Evolutionary conservation across 768 basidiomycete species (phyloP), one percentile per base, ranked within the genome.

Genomic region (Suillus clintonianus): DNA sequence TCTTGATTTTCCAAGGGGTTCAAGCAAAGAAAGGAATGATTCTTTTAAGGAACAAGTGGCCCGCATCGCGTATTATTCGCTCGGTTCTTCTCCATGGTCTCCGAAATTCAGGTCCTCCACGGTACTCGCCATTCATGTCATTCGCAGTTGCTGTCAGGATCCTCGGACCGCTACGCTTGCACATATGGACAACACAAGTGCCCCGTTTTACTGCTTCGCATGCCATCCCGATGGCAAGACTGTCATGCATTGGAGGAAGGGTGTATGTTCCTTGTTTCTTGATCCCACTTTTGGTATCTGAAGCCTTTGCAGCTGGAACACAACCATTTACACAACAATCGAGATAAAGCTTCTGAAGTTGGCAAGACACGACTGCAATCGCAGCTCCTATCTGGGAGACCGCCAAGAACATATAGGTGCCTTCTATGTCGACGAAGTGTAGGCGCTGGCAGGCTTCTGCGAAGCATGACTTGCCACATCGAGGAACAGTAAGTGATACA

Each of bases 151-250:
- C 24, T 37, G 39, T 27, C 56, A 41, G 56, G 72, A 77, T 42
- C 74, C 72, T 41, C 45, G 41, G 45, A 68, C 64, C 27, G 65
- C 66, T 42, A 69, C 69, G 59, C 62, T 68, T 36, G 39, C 65
- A 48, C 74, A 76, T 57, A 72, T 75, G 72, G 72, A 77, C 59
- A 41, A 17, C 3, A 41, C n/a, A 22, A 41, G 39, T 2, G 4
- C 39, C 11, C 56, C 56, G 6, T 57, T 41, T 57, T 41, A 42
- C 24, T 57, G 56, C 17, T 11, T 27, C 39, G 39, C 24, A 10
- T 57, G 56, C 7, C 56, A 57, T 57, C 56, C 56, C 41, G 56
- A 57, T 41, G 56, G 56, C 10, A 41, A 57, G 39, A 41, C 39
- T 19, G 11, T 57, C 27, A 57, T 57, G 56, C 39, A 57, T 57